A percentile compares a stretch with the other conserved stretches of the same genome.
phyloP scores from a whole-genome alignment of 768 basidiomycete species.

The Boletus pseudopeckii region DNA sequence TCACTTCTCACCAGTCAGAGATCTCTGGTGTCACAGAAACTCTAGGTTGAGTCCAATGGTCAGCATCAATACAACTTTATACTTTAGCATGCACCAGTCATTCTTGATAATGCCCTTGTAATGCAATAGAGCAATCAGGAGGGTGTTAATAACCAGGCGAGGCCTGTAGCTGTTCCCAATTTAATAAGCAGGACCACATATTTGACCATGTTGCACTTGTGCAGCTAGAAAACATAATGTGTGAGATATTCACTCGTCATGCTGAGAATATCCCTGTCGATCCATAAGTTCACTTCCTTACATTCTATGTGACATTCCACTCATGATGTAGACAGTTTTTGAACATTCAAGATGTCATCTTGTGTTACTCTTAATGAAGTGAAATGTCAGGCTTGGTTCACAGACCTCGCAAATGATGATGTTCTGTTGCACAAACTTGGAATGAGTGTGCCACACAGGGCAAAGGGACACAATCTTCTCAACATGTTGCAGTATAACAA shows the following conservation, averaged over 20 bases:
- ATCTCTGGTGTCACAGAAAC: slow-evolving; percentile 13
- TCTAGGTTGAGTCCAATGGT: no score
- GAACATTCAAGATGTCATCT: slow-evolving; percentile 77
- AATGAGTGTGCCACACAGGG: slow-evolving; percentile 83
- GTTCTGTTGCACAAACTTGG: slow-evolving; percentile 80
- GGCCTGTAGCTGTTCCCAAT: slow-evolving; percentile 9
- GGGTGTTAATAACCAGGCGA: no score
- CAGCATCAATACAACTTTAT: no score
- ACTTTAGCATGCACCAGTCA: no score
- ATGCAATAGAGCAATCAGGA: no score
- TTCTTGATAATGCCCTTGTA: no score
- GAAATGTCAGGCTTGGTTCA: slow-evolving; percentile 79
- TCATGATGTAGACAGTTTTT: slow-evolving; percentile 34
- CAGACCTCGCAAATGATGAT: slow-evolving; percentile 74
- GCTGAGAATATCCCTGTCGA: slow-evolving; percentile 53
- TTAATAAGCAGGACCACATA: slow-evolving; percentile 40
- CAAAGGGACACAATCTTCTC: slow-evolving; percentile 79
- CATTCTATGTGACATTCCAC: background rate
- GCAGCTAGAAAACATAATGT: slow-evolving; percentile 72
- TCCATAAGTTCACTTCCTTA: slow-evolving; percentile 47
- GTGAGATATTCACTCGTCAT: slow-evolving; percentile 66
- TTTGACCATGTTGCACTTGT: slow-evolving; percentile 49
- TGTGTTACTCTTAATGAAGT: slow-evolving; percentile 77
- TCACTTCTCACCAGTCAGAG: slow-evolving; percentile 22
- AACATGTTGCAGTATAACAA: slow-evolving; percentile 77